phyloP scores from a whole-genome alignment of 805 yeast genomes.

The Komagataella phaffii region DNA sequence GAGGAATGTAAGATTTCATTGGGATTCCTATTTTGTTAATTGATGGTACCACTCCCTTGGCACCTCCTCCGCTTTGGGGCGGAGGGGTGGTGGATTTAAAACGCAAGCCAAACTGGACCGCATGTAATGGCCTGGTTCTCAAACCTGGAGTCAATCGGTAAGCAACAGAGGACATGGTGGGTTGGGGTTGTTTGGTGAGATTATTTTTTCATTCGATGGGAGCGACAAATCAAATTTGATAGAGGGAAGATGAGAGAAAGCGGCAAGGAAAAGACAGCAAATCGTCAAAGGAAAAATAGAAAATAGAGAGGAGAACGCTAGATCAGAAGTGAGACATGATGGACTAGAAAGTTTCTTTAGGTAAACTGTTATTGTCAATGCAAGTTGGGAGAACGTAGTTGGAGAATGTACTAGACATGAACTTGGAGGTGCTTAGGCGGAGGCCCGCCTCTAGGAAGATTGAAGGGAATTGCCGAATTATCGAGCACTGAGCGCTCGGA shows the following conservation, averaged over 20 bases:
- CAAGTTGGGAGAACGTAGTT: not conserved
- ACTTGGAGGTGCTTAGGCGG: too few species aligned
- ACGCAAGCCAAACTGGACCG: not conserved
- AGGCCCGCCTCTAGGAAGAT: too few species aligned
- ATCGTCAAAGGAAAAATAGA: too few species aligned
- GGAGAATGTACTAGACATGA: too few species aligned
- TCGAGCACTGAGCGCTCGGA: too few species aligned
- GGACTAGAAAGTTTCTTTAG: not conserved
- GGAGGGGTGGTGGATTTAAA: not conserved
- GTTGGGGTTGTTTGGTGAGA: not conserved
- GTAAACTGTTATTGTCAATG: not conserved
- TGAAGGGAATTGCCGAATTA: too few species aligned
- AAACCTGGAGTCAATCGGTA: not conserved
- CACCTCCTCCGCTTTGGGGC: not conserved
- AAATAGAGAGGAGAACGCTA: not conserved
- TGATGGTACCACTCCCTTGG: not conserved
- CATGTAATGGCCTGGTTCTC: not conserved
- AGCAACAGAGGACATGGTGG: not conserved
- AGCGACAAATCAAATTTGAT: not conserved
- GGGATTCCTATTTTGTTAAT: conserved; percentile 22
- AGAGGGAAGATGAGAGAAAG: not conserved
- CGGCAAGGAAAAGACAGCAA: not conserved
- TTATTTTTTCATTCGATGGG: not conserved
- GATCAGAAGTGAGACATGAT: not conserved
- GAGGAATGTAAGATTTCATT: conserved; percentile 32